Conservation (phyloP, 345 rosid species). For the Punica granatum region DNA sequence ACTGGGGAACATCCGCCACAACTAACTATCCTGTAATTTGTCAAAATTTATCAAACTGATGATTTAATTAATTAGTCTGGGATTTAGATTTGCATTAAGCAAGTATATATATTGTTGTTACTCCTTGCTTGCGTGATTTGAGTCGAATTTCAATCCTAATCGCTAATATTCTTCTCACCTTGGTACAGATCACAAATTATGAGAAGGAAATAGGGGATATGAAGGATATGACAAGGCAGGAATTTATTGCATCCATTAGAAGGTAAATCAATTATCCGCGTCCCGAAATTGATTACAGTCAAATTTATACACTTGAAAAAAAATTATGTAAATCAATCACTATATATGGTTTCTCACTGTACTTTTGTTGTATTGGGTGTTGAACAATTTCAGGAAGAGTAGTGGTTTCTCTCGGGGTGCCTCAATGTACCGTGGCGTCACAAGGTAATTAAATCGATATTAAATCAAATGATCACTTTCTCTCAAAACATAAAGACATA, state of each 20-base stretch:
- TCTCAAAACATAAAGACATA: too few species aligned
- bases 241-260: conserved; percentile 59
- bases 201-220: conserved; percentile 48
- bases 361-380: too few species aligned
- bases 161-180: not conserved
- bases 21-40: conserved; percentile 65
- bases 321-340: too few species aligned
- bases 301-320: too few species aligned
- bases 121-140: too few species aligned
- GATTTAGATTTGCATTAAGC: not conserved
- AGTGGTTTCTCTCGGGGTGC: conserved; percentile 85
- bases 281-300: too few species aligned
- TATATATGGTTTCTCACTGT: too few species aligned
- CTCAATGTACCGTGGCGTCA: conserved; percentile 74
- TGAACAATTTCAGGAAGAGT: conserved; percentile 38
- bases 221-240: conserved; percentile 70
- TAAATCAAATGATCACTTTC: too few species aligned
- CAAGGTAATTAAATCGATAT: conserved; percentile 32
- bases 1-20: conserved; percentile 91
- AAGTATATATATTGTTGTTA: too few species aligned
- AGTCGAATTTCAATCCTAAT: too few species aligned
- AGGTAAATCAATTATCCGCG: conserved; percentile 20
- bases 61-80: not conserved
- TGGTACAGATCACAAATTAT: conserved; percentile 46
- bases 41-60: not conserved